phyloP scores from a whole-genome alignment of 1,284 basidiomycete species.

The Hemileia vastatrix region DNA sequence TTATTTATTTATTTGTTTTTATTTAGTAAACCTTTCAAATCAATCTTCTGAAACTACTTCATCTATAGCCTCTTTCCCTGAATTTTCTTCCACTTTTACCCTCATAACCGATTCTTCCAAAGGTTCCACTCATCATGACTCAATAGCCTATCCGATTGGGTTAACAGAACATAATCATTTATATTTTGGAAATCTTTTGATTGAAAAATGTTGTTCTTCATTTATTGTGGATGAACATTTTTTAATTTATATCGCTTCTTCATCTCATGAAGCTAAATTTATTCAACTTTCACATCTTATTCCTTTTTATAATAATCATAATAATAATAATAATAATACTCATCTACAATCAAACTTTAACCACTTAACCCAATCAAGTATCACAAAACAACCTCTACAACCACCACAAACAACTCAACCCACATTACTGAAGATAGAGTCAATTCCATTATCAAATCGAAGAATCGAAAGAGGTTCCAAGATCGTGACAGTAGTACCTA shows the following conservation, averaged over 20 bases:
- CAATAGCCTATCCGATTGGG: conserved; percentile 30
- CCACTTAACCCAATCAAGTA: not conserved
- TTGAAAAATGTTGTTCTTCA: conserved; percentile 62
- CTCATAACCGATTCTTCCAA: conserved; percentile 27
- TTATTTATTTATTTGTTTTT: too few relatives aligned
- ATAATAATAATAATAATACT: not conserved
- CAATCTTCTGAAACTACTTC: too few relatives aligned
- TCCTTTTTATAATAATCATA: not conserved
- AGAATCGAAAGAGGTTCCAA: conserved; percentile 74
- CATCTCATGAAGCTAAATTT: conserved; percentile 73
- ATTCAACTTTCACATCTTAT: conserved; percentile 51
- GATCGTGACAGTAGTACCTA: conserved; percentile 74
- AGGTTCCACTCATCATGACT: conserved; percentile 39
- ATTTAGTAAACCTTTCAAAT: too few relatives aligned
- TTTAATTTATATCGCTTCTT: conserved; percentile 74
- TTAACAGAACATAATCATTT: conserved; percentile 10
- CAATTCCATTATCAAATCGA: too few relatives aligned
- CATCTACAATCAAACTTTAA: not conserved
- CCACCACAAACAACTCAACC: too few relatives aligned
- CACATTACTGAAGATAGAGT: too few relatives aligned
- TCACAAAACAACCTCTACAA: too few relatives aligned
- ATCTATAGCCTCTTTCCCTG: conserved; percentile 51
- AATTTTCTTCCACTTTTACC: conserved; percentile 52
- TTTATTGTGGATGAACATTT: conserved; percentile 70
- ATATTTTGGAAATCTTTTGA: conserved; percentile 16